phyloP scores from a whole-genome alignment of 805 yeast genomes.

The Candida railenensis region DNA sequence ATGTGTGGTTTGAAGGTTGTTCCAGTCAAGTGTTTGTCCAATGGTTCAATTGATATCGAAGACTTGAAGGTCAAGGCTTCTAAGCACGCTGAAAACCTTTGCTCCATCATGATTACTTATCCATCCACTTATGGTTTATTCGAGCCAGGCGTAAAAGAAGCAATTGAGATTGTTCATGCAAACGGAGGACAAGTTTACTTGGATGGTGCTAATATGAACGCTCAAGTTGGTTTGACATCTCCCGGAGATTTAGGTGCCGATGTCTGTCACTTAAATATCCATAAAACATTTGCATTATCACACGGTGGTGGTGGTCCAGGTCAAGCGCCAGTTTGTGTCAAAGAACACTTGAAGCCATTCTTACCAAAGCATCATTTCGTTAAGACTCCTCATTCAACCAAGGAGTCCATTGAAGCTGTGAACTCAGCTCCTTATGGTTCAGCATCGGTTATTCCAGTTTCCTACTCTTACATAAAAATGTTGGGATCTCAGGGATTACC shows the following conservation, averaged over 20 bases:
- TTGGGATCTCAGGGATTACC: conserved; percentile 86
- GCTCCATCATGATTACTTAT: conserved; percentile 94
- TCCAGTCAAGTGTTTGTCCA: conserved; percentile 78
- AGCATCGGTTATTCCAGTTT: conserved; percentile 88
- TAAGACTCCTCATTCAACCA: conserved; percentile 47
- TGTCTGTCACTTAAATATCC: conserved; percentile 94
- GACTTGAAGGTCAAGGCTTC: conserved; percentile 75
- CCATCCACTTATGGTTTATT: conserved; percentile 97
- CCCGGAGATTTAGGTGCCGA: conserved; percentile 99
- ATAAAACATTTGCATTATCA: conserved; percentile 95
- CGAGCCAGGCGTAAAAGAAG: conserved; percentile 85
- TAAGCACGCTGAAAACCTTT: conserved; percentile 66
- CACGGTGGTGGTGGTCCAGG: conserved; percentile 99
- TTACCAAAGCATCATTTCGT: conserved; percentile 77
- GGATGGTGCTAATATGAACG: conserved; percentile 99
- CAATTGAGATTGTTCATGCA: conserved; percentile 80
- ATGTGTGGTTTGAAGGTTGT: conserved; percentile 96
- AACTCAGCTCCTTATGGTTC: conserved; percentile 96
- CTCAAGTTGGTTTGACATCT: conserved; percentile 95
- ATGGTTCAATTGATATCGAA: conserved; percentile 82
- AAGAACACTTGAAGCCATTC: conserved; percentile 72
- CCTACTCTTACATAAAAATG: conserved; percentile 93
- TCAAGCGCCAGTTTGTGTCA: conserved; percentile 96
- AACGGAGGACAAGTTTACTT: conserved; percentile 94
- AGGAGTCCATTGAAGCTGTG: conserved; percentile 67